A percentile compares a stretch with the other conserved stretches of the same genome.
Conservation (phyloP, 176 grass and related monocot genomes). For the Triticum monococcum region DNA sequence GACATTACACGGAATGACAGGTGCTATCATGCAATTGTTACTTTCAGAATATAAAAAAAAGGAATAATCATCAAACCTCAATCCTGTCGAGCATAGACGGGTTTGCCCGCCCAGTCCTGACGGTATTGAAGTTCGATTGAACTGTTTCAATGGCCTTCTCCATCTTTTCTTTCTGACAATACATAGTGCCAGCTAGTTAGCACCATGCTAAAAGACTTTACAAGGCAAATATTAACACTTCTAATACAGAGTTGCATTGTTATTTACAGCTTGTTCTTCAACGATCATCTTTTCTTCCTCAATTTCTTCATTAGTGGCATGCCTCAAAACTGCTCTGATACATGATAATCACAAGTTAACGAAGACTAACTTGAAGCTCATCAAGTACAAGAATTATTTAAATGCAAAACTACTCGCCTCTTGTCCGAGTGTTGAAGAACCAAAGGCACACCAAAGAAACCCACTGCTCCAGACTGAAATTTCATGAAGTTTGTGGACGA, state of each 20-base stretch:
- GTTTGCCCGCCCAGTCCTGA: constrained; percentile 93
- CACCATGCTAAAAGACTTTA: constrained; percentile 7
- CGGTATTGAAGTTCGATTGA: constrained; percentile 79
- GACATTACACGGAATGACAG: not conserved
- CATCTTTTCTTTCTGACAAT: constrained; percentile 85
- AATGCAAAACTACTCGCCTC: constrained; percentile 40
- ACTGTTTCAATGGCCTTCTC: constrained; percentile 85
- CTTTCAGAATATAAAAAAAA: constrained; percentile 5
- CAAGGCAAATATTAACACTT: not conserved
- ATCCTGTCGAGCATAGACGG: constrained; percentile 90
- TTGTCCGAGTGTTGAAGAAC: constrained; percentile 24
- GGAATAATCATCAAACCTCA: constrained; percentile 58
- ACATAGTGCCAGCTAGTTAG: constrained; percentile 19
- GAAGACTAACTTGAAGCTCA: constrained; percentile 19
- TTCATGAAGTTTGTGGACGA: constrained; percentile 15
- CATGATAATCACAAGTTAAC: constrained; percentile 34
- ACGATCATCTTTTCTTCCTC: constrained; percentile 85
- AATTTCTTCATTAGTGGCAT: constrained; percentile 98
- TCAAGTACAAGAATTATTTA: not conserved
- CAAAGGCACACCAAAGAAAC: constrained; percentile 33
- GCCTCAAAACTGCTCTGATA: constrained; percentile 67
- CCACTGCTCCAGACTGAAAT: constrained; percentile 1
- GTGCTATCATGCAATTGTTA: constrained; percentile 19
- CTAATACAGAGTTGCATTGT: constrained; percentile 1
- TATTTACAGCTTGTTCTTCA: constrained; percentile 77